Percentiles rank a stretch among this genome's conserved stretches.
Evolutionary conservation across 306 rosid species (phyloP).

Genomic region (Betula pendula): DNA sequence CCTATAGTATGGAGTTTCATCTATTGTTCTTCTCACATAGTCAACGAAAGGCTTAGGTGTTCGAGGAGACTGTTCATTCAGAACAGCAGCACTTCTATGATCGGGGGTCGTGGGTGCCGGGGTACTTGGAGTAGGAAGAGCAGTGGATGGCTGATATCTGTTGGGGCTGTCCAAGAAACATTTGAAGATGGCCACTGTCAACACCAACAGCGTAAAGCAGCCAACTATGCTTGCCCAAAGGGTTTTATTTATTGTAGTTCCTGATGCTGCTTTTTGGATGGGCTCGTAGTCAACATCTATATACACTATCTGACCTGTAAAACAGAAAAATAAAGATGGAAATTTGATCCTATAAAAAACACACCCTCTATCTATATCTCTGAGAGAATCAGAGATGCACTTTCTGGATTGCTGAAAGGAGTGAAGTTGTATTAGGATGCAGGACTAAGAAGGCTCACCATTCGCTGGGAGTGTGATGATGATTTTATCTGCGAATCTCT

Average conservation of each 20-base stretch:
- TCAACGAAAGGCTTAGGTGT: conserved; percentile 95
- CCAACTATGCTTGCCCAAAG: conserved; percentile 51
- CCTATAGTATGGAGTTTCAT: conserved; percentile 89
- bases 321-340: conserved; percentile 17
- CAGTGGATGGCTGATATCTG: conserved; percentile 44
- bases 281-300: conserved; percentile 57
- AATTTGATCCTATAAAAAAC: neutral
- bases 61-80: conserved; percentile 66
- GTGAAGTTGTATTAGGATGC: conserved; percentile 20
- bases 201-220: conserved; percentile 36
- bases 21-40: conserved; percentile 87
- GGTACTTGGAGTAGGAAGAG: conserved; percentile 34
- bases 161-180: conserved; percentile 46
- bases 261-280: conserved; percentile 35
- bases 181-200: conserved; percentile 34
- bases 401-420: conserved; percentile 4
- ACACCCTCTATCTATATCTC: neutral
- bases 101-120: conserved; percentile 62
- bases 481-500: conserved; percentile 66
- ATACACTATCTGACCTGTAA: conserved; percentile 78
- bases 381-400: neutral
- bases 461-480: conserved; percentile 73
- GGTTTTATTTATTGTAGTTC: conserved; percentile 20
- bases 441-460: conserved; percentile 44
- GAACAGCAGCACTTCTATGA: conserved; percentile 42